Base-by-base conservation (phyloP, 192 early-diverging fungal genomes). In the Endogone sp. region DNA sequence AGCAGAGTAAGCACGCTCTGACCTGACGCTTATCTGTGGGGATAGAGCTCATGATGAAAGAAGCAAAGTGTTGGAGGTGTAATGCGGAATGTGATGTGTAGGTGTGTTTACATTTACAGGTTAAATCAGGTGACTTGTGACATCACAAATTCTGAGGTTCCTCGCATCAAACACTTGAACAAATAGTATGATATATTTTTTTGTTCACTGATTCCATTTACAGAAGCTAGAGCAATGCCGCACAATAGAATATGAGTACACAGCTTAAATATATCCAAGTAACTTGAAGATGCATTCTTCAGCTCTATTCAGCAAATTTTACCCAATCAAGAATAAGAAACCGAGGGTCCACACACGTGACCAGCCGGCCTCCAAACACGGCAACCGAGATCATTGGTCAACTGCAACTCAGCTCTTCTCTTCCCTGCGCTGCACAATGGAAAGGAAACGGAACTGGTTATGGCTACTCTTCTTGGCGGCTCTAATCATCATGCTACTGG, bases 1-100 rank as follows among this genome's bases (percentile, higher is more conserved):
- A 89, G 71, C 93, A 94, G 24, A 94, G 79, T 20, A 93, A 78
- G 44, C 93, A 94, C 2, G 93, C 90, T 37, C 93, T 86, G 63
- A 93, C 78, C 68, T 90, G 85, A n/a, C 83, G 83, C 69, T 86
- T 88, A 30, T 90, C 89, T 28, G 80, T 79, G 67, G 90, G 90
- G 54, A 79, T 59, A 55, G 74, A 65, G 13, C 72, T 61, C 77
- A 79, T 79, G 37, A 26, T 65, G 59, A 60, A 49, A 49, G 37
- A 16, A 49, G 37, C 16, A 16, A 49, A 49, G 37, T 49, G 6
- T 6, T 49, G 37, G 37, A 16, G 37, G 6, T 6, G 16, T 6
- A 49, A 49, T 49, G 37, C 37, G 37, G 37, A 49, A 49, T 11
- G 37, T 11, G 16, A 49, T 44, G 37, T 49, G 0, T 6, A 49